Evolutionary conservation across 352 stramenopile genomes (phyloP), one percentile per base, ranked within the genome.

Genomic region (Pythium utonaiense): DNA sequence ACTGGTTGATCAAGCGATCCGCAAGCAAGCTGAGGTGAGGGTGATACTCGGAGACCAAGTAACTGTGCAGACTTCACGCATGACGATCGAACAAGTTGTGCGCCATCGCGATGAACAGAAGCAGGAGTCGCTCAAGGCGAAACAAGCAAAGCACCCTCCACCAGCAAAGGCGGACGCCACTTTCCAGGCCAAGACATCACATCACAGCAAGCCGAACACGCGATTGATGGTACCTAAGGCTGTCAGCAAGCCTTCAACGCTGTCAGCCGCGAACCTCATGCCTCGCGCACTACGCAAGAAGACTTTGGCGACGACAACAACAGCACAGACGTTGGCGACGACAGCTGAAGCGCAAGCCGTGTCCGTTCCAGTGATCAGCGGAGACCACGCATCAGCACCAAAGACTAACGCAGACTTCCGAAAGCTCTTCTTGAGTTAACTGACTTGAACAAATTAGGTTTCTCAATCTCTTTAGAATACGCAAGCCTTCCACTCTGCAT

Each of bases 391-490:
- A 10, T n/a, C 19, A 25, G 25, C 54, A 22, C 71, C 76, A 3
- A 88, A 87, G 65, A 83, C 72, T n/a, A 90, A 90, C 58, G 80
- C 77, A 14, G 80, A 90, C 31, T 90, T 90, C 30, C 80, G 80
- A 41, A 79, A 83, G 41, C 66, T 90, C 58, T 61, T 90, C 42
- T 64, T 86, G 44, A 80, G 58, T 24, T 65, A 65, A 42, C n/a
- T n/a, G n/a, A n/a, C n/a, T n/a, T n/a, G n/a, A n/a, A n/a, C n/a
- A n/a, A n/a, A n/a, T n/a, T n/a, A n/a, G n/a, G n/a, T n/a, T n/a
- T n/a, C n/a, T n/a, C n/a, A n/a, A n/a, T n/a, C n/a, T n/a, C n/a
- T n/a, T n/a, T n/a, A n/a, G n/a, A n/a, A n/a, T n/a, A n/a, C n/a
- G n/a, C n/a, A n/a, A n/a, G n/a, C n/a, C n/a, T n/a, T n/a, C n/a